These are phyloP conservation scores for Bryum argenteum DNA, from an alignment of 225 moss, liverwort and hornwort genomes.

Conservation along the genomic window DNA sequence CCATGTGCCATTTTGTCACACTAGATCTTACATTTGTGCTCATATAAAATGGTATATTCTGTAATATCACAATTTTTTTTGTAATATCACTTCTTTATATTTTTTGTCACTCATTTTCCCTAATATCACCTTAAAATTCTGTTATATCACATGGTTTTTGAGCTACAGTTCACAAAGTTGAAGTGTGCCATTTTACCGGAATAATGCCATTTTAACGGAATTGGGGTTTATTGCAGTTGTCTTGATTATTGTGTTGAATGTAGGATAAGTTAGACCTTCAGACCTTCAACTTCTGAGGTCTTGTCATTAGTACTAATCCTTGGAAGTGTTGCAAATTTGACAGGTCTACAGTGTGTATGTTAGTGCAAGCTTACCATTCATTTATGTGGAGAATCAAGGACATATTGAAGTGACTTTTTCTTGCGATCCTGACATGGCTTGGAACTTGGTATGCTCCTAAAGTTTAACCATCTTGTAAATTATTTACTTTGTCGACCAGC, in stretches of 20 bases:
- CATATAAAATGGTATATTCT: no score
- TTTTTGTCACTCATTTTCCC: no score
- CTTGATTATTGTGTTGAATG: background rate
- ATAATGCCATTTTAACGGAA: no score
- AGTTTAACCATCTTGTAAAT: background rate
- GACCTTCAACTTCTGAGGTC: background rate
- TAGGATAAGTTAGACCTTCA: background rate
- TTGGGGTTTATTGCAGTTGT: background rate
- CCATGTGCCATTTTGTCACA: no score
- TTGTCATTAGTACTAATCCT: background rate
- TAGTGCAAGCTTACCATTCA: conserved; percentile 25
- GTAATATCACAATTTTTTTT: no score
- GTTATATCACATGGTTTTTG: no score
- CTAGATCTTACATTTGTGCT: no score
- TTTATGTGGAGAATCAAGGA: conserved; percentile 28
- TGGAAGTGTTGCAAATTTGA: conserved; percentile 13
- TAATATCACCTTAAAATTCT: no score
- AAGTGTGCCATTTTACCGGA: no score
- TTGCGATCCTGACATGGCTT: conserved; percentile 37
- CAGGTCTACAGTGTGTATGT: conserved; percentile 43
- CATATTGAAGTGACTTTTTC: conserved; percentile 26
- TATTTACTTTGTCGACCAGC: background rate
- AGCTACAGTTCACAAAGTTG: no score
- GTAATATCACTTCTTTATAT: no score
- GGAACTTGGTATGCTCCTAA: conserved; percentile 29